phyloP scores from a whole-genome alignment of 371 early-diverging fungal genomes.

The Nematocida ausubeli region DNA sequence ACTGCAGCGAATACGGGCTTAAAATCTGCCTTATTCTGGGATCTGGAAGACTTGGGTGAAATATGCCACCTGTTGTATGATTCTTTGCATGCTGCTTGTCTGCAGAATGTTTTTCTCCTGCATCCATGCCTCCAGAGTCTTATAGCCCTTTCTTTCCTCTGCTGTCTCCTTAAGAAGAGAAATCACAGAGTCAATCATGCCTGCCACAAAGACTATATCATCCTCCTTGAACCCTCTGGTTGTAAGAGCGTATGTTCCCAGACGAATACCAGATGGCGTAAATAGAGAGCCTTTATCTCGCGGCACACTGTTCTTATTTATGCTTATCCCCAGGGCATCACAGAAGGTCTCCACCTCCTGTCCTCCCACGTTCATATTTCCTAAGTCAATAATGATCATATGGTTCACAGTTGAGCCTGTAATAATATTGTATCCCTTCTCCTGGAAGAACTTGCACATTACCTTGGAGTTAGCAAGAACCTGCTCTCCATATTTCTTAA shows the following conservation, averaged over 20 bases:
- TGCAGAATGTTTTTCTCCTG: not conserved
- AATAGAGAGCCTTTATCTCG: conserved; percentile 81
- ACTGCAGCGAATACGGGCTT: too few species aligned
- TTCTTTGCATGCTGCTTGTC: not conserved
- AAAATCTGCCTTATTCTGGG: conserved; percentile 1
- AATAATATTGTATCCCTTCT: conserved; percentile 4
- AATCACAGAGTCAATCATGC: conserved; percentile 70
- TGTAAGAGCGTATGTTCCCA: conserved; percentile 89
- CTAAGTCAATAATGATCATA: conserved; percentile 40
- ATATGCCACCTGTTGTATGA: not conserved
- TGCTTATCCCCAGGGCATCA: conserved; percentile 81
- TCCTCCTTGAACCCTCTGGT: conserved; percentile 78
- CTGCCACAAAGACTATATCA: conserved; percentile 79
- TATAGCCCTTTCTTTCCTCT: not conserved
- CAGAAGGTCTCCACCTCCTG: conserved; percentile 74
- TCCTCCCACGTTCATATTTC: conserved; percentile 30
- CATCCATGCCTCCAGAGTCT: conserved; percentile 15
- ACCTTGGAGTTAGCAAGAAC: conserved; percentile 79
- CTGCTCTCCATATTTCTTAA: conserved; percentile 80
- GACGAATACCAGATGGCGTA: conserved; percentile 84
- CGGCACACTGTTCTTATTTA: conserved; percentile 96
- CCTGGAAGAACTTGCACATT: conserved; percentile 69
- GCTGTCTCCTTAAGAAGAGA: not conserved
- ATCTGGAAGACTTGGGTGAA: not conserved
- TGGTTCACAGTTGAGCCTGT: conserved; percentile 49